Percentiles rank a stretch among this genome's conserved stretches.
Evolutionary conservation across 768 basidiomycete species (phyloP).

Genomic region (Mycena galericulata): DNA sequence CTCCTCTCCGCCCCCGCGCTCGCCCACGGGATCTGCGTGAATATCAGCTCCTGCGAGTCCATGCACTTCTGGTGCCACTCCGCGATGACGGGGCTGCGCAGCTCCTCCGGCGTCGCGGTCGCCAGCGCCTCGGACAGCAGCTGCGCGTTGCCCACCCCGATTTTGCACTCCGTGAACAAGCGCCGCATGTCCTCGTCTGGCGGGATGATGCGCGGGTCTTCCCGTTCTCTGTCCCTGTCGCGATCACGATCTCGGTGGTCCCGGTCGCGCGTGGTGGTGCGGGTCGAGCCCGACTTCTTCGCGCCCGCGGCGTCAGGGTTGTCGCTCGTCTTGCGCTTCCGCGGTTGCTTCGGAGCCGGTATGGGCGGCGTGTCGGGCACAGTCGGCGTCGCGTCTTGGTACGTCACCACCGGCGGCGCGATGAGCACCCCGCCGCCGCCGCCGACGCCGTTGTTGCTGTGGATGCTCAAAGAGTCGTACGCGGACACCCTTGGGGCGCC

Average conservation of each 20-base stretch:
- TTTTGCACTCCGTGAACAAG: constrained; percentile 86
- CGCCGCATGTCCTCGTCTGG: constrained; percentile 87
- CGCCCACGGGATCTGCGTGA: constrained; percentile 93
- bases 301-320: constrained; percentile 17
- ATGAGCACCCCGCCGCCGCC: too few species aligned
- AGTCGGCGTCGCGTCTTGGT: constrained; percentile 49
- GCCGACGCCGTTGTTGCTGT: constrained; percentile 25
- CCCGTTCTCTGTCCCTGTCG: too few species aligned
- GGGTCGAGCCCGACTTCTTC: constrained; percentile 9
- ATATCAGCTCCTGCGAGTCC: constrained; percentile 86
- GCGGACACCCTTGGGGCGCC: not conserved
- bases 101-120: constrained; percentile 76
- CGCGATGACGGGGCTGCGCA: constrained; percentile 75
- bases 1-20: constrained; percentile 78
- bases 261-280: too few species aligned
- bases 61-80: constrained; percentile 87
- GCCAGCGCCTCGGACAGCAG: constrained; percentile 78
- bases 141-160: constrained; percentile 82
- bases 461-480: too few species aligned
- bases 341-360: constrained; percentile 37
- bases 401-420: constrained; percentile 49
- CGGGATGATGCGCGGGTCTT: constrained; percentile 74
- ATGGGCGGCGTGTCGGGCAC: constrained; percentile 39
- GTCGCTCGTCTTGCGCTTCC: constrained; percentile 50
- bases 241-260: not conserved